Evolutionary conservation across 768 basidiomycete species (phyloP).

Genomic region (Pleurotus eryngii): DNA sequence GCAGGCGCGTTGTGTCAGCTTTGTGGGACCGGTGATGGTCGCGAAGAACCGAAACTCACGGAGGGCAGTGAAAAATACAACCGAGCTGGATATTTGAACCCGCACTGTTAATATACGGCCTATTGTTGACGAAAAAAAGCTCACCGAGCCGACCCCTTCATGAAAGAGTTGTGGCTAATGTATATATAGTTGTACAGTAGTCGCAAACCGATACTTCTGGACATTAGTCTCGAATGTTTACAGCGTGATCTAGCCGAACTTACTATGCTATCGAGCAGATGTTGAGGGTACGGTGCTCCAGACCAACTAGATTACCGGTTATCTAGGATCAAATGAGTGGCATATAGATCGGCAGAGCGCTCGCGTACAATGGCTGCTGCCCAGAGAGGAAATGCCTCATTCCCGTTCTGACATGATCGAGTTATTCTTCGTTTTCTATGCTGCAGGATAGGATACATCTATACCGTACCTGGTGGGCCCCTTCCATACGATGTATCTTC

Average conservation of each 20-base stretch:
- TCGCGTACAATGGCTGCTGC: constrained; percentile 24
- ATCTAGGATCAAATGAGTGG: constrained; percentile 15
- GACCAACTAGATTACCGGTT: constrained; percentile 26
- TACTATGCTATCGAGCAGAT: constrained; percentile 28
- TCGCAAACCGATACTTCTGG: constrained; percentile 10
- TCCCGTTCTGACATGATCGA: constrained; percentile 21
- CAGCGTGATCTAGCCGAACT: constrained; percentile 4
- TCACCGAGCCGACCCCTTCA: constrained; percentile 9
- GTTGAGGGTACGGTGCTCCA: constrained; percentile 28
- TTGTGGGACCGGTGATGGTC: neutral
- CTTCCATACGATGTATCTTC: constrained; percentile 31
- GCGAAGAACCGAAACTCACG: neutral
- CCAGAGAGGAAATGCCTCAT: constrained; percentile 32
- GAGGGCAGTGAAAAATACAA: neutral
- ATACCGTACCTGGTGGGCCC: constrained; percentile 23
- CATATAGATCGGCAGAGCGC: no score
- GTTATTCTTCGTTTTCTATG: neutral
- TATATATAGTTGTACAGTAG: constrained; percentile 21
- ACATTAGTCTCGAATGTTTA: neutral
- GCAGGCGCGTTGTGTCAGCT: neutral
- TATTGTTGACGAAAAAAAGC: neutral
- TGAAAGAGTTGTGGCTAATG: constrained; percentile 15
- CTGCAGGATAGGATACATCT: neutral
- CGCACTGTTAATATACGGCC: neutral
- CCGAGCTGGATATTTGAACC: neutral